These are phyloP conservation scores for Carallia brachiata DNA, from an alignment of 345 rosid species.

Conservation along the genomic window DNA sequence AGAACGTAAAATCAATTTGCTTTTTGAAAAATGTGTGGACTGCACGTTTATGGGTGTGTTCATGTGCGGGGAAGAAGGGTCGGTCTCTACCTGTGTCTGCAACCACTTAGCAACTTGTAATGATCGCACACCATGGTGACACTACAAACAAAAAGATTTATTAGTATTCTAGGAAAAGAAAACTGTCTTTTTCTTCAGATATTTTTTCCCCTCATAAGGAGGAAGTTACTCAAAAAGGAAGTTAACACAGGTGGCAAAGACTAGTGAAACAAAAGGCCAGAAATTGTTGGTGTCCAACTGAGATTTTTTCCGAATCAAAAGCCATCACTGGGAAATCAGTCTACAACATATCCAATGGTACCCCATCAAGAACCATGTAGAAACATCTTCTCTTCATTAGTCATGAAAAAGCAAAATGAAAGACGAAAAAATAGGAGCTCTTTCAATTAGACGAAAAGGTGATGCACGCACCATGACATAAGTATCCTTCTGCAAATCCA, in stretches of 20 bases:
- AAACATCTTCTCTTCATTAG: neutral
- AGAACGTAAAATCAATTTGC: slow-evolving; percentile 2
- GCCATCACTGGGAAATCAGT: neutral
- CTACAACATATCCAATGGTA: too few relatives aligned
- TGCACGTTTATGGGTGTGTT: too few relatives aligned
- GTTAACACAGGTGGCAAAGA: neutral
- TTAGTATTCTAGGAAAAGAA: neutral
- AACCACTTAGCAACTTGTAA: slow-evolving; percentile 83
- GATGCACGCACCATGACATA: slow-evolving; percentile 59
- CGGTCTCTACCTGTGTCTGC: slow-evolving; percentile 62
- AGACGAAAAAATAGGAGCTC: too few relatives aligned
- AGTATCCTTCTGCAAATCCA: slow-evolving; percentile 73
- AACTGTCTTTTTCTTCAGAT: neutral
- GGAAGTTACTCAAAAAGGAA: neutral
- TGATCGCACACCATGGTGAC: slow-evolving; percentile 86
- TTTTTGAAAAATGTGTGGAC: neutral
- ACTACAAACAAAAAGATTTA: slow-evolving; percentile 42
- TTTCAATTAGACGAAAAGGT: neutral
- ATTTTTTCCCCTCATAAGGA: neutral
- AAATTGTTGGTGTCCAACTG: neutral
- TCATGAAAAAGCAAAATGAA: neutral
- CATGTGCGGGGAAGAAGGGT: neutral
- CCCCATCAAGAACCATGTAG: neutral
- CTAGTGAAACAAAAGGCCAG: neutral
- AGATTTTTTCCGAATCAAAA: neutral